Conservation (phyloP, 495 filamentous ascomycete genomes). For the Neurospora hispaniola region DNA sequence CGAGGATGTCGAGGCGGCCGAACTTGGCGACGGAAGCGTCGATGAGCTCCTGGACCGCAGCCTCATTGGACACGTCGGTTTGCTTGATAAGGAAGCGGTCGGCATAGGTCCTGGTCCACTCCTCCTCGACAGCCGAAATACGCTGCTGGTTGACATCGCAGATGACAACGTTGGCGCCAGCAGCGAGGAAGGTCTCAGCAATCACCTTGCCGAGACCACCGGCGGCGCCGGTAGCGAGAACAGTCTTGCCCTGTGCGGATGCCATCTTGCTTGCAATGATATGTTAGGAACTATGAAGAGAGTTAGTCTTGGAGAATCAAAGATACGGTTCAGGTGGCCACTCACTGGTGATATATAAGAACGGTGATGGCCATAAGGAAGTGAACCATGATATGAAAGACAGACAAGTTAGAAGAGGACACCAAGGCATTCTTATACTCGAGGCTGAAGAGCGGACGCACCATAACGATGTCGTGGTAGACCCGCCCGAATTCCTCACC, state of each 20-base stretch:
- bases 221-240: constrained; percentile 34
- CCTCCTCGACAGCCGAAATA: constrained; percentile 19
- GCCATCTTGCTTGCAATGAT: constrained; percentile 6
- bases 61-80: constrained; percentile 29
- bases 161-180: constrained; percentile 32
- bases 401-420: background rate
- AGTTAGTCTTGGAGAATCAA: background rate
- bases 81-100: constrained; percentile 20
- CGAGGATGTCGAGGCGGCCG: constrained; percentile 35
- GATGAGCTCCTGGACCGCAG: constrained; percentile 24
- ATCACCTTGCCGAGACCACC: constrained; percentile 34
- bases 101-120: constrained; percentile 16
- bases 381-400: background rate
- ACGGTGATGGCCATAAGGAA: background rate
- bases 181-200: constrained; percentile 25
- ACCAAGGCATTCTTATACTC: background rate
- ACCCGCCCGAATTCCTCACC: background rate
- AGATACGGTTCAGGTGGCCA: background rate
- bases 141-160: constrained; percentile 38
- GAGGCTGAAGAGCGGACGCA: background rate
- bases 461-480: background rate
- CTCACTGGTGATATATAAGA: background rate
- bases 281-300: background rate
- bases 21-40: constrained; percentile 25
- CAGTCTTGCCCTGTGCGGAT: constrained; percentile 25